Percentiles rank a stretch among this genome's conserved stretches.
phyloP scores from a whole-genome alignment of 129 eudicot species.

The sunflower (Helianthus annuus) region DNA sequence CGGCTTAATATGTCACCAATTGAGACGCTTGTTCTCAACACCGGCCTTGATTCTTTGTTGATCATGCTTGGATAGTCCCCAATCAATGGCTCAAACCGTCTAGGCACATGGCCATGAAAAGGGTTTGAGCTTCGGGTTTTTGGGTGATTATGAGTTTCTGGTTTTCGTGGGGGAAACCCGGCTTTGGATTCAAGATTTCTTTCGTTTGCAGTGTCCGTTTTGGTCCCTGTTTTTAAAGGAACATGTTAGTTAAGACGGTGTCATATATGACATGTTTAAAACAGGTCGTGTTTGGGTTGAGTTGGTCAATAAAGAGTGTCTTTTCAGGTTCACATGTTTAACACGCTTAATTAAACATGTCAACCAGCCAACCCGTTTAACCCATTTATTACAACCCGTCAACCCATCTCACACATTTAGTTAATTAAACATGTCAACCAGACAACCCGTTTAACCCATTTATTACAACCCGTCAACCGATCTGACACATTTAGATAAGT shows the following conservation, averaged over 20 bases:
- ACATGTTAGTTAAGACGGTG: neutral
- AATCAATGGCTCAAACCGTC: constrained; percentile 27
- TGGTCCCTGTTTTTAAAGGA: constrained; percentile 18
- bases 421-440: too few species aligned
- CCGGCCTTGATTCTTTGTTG: constrained; percentile 39
- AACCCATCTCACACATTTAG: too few species aligned
- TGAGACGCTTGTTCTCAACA: constrained; percentile 55
- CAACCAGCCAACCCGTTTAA: too few species aligned
- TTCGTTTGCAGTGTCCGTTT: constrained; percentile 19
- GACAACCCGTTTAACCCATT: too few species aligned
- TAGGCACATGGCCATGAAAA: constrained; percentile 26
- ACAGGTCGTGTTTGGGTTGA: too few species aligned
- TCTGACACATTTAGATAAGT: too few species aligned
- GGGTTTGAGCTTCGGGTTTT: constrained; percentile 42
- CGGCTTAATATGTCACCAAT: constrained; percentile 61
- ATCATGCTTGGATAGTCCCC: constrained; percentile 31
- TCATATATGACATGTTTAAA: neutral
- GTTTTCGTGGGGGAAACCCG: constrained; percentile 14
- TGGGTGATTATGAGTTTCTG: constrained; percentile 15
- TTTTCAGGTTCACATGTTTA: too few species aligned
- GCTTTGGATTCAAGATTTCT: constrained; percentile 26
- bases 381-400: too few species aligned
- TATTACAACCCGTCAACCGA: too few species aligned
- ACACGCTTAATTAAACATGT: too few species aligned
- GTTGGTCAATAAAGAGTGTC: too few species aligned